Base-by-base conservation (phyloP, 495 filamentous ascomycete species). In the Apodospora peruviana region DNA sequence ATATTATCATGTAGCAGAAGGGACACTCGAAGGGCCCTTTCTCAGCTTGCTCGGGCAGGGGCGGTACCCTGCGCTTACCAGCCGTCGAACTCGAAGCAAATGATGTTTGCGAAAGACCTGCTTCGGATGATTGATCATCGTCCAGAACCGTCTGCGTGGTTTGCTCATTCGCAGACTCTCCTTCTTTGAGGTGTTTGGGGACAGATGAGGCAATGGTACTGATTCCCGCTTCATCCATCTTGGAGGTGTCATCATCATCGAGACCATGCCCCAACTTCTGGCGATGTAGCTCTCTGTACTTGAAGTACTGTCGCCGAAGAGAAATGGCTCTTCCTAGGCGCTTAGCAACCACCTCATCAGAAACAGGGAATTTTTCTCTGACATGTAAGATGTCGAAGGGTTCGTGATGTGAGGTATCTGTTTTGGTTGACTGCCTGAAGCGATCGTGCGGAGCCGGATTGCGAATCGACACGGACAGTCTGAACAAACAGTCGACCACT, bases 281-380 rank as follows among this genome's bases (percentile, higher is more conserved):
- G 41, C 62, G 63, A 50, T 74, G 73, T 19, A 56, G 47, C 50
- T 72, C 58, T 5, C 69, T 55, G 40, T 77, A 77, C 35, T 47
- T 61, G 5, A 75, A 57, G 48, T 65, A 73, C 18, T 69, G 61
- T 4, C 69, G 67, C 25, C 73, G 50, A 17, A 58, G 56, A 4
- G 68, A 68, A 22, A 70, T 72, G 5, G 69, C 67, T 39, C 59
- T 64, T 8, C 71, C 73, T 3, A 77, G 61, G 12, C 70, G 59
- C 17, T 62, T 42, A 3, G 53, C 37, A 1, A 75, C 39, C 2
- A 2, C 20, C 5, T 14, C 5, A 5, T 52, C 35, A 2, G 24
- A 21, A 10, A 11, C 7, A 16, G 14, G n/a, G 18, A 58, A 43
- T 20, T 29, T 45, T 1, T 36, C 12, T 4, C 16, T n/a, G 11